Conservation (phyloP, 805 yeast species). For the Candida loeiensis region DNA sequence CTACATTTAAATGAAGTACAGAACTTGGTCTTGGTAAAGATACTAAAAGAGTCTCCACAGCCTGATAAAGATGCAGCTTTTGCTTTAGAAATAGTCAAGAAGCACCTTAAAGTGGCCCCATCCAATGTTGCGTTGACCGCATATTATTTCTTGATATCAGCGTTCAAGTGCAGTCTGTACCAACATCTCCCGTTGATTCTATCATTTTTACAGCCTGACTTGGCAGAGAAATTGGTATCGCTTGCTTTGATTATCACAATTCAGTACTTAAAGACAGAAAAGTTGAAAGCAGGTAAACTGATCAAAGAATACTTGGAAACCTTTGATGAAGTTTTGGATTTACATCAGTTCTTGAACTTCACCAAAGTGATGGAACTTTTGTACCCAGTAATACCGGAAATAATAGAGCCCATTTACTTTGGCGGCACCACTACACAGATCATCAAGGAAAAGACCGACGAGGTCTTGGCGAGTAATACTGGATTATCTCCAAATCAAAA, state of each 20-base stretch:
- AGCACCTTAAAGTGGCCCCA: constrained; percentile 1
- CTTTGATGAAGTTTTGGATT: constrained; percentile 8
- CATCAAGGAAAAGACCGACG: constrained; percentile 14
- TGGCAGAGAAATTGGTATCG: constrained; percentile 13
- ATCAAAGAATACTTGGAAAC: constrained; percentile 23
- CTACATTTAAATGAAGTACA: constrained; percentile 14
- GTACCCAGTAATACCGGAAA: constrained; percentile 28
- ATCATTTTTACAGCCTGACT: constrained; percentile 15
- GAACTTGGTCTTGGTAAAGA: constrained; percentile 16
- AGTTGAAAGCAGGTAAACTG: constrained; percentile 13
- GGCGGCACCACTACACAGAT: constrained; percentile 16
- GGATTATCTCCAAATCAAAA: constrained; percentile 3
- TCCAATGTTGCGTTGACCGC: constrained; percentile 13
- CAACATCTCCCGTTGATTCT: constrained; percentile 22
- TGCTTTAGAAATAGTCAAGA: constrained; percentile 9
- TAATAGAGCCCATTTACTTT: constrained; percentile 20
- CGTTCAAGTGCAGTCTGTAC: constrained; percentile 17
- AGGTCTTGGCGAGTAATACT: constrained; percentile 3
- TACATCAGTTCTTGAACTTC: constrained; percentile 18
- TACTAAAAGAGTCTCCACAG: constrained; percentile 3
- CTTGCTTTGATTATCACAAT: constrained; percentile 21
- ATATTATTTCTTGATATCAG: constrained; percentile 19
- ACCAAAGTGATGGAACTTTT: constrained; percentile 20
- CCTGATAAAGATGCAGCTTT: constrained; percentile 6
- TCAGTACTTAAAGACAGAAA: constrained; percentile 17